A percentile compares a stretch with the other conserved stretches of the same genome.
Evolutionary conservation across 805 yeast genomes (phyloP).

Genomic region (Ogataea allantospora): DNA sequence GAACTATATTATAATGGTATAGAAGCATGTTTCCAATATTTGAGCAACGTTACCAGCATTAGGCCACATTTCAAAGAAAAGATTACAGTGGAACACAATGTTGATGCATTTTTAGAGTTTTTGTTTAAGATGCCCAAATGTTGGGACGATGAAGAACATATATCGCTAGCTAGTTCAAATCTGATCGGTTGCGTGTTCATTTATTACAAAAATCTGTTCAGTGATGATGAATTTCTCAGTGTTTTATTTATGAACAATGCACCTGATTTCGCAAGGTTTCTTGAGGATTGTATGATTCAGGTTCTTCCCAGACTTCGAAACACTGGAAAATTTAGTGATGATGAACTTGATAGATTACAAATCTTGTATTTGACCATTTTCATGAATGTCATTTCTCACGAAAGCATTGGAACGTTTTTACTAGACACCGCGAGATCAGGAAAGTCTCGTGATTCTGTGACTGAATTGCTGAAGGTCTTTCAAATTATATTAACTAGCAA

Average conservation of each 20-base stretch:
- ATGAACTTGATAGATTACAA: conserved; percentile 15
- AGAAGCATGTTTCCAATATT: conserved; percentile 18
- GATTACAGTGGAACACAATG: conserved; percentile 4
- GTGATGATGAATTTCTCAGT: conserved; percentile 13
- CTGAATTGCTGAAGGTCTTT: conserved; percentile 25
- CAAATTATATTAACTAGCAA: conserved; percentile 40
- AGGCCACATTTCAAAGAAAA: conserved; percentile 5
- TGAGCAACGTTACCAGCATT: conserved; percentile 18
- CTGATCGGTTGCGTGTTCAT: conserved; percentile 12
- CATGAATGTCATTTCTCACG: conserved; percentile 30
- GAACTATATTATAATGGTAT: conserved; percentile 10
- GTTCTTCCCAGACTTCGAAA: background rate
- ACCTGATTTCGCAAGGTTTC: conserved; percentile 4
- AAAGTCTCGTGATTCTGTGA: conserved; percentile 4
- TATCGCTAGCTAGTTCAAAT: conserved; percentile 1
- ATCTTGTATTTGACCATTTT: conserved; percentile 26
- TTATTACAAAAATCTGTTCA: conserved; percentile 14
- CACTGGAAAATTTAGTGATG: conserved; percentile 17
- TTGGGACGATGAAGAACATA: conserved; percentile 1
- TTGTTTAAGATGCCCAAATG: conserved; percentile 3
- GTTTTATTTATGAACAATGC: conserved; percentile 8
- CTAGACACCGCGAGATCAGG: conserved; percentile 6
- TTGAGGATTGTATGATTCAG: conserved; percentile 2
- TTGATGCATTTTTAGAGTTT: conserved; percentile 9
- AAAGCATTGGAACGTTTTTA: conserved; percentile 33